Conservation (phyloP, 179 eudicot genomes). For the Beta macrorhiza region DNA sequence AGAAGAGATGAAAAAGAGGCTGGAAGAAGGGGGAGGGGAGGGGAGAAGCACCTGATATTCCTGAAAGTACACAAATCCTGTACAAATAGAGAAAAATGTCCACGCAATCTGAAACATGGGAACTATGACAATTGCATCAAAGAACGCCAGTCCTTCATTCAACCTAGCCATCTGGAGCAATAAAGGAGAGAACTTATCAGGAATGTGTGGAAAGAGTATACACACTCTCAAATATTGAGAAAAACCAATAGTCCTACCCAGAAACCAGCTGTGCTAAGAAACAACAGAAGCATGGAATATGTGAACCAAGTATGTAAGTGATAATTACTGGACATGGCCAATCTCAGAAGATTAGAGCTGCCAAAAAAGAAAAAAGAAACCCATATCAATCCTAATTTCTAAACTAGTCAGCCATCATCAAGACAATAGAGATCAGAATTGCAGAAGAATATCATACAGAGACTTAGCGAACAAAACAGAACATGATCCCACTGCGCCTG, state of each 20-base stretch:
- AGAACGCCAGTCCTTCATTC: constrained; percentile 83
- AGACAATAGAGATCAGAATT: constrained; percentile 8
- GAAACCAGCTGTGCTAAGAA: constrained; percentile 95
- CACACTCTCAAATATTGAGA: neutral
- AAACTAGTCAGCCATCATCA: neutral
- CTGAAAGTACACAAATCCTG: constrained; percentile 96
- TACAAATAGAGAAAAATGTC: constrained; percentile 97
- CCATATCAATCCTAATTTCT: neutral
- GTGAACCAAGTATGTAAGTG: constrained; percentile 90
- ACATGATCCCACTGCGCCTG: constrained; percentile 95
- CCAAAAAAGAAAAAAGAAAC: neutral
- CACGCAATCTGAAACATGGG: constrained; percentile 92
- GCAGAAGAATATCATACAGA: constrained; percentile 52
- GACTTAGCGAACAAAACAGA: constrained; percentile 95
- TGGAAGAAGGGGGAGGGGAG: neutral
- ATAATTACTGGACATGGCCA: constrained; percentile 83
- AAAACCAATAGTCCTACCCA: constrained; percentile 51
- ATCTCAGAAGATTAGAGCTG: constrained; percentile 87
- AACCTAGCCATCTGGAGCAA: constrained; percentile 67
- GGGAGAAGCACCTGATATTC: constrained; percentile 91
- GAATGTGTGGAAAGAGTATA: neutral
- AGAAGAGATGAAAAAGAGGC: neutral
- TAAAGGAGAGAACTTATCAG: constrained; percentile 14
- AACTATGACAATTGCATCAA: constrained; percentile 92
- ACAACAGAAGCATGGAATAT: constrained; percentile 80